A percentile compares a stretch with the other conserved stretches of the same genome.
Evolutionary conservation across 768 basidiomycete genomes (phyloP).

Genomic region (Hirschioporus abietinus): DNA sequence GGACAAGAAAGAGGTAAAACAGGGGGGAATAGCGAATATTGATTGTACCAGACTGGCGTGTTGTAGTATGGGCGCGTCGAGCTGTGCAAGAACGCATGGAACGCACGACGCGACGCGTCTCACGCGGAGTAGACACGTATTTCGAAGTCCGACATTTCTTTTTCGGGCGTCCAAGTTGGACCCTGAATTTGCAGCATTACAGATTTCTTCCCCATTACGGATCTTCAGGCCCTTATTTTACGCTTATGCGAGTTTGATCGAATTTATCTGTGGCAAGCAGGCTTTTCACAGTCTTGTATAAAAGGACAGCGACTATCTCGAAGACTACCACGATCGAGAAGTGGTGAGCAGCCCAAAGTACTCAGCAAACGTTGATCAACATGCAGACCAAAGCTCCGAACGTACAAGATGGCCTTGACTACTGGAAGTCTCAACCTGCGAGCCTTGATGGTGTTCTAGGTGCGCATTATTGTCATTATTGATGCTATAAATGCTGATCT

Average conservation of each 20-base stretch:
- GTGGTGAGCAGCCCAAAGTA: background rate
- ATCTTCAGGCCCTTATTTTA: background rate
- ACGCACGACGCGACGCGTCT: constrained; percentile 1
- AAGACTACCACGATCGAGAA: background rate
- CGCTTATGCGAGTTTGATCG: background rate
- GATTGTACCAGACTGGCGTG: background rate
- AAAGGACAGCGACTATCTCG: background rate
- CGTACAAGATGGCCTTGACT: constrained; percentile 72
- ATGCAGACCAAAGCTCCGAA: constrained; percentile 33
- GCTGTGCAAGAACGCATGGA: background rate
- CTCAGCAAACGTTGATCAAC: background rate
- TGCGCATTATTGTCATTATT: constrained; percentile 17
- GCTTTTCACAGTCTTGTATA: background rate
- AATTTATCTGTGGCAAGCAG: background rate
- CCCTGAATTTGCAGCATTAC: background rate
- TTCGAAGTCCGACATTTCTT: constrained; percentile 1
- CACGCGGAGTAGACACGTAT: background rate
- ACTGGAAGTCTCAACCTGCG: constrained; percentile 82
- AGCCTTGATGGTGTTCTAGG: constrained; percentile 87
- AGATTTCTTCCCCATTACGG: background rate
- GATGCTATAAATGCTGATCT: background rate
- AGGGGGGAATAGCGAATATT: background rate
- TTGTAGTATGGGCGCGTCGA: constrained; percentile 1
- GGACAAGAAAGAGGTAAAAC: background rate
- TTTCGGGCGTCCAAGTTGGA: background rate